Evolutionary conservation across 257 asterid genomes (phyloP).

Genomic region (Solanum stenotomum): DNA sequence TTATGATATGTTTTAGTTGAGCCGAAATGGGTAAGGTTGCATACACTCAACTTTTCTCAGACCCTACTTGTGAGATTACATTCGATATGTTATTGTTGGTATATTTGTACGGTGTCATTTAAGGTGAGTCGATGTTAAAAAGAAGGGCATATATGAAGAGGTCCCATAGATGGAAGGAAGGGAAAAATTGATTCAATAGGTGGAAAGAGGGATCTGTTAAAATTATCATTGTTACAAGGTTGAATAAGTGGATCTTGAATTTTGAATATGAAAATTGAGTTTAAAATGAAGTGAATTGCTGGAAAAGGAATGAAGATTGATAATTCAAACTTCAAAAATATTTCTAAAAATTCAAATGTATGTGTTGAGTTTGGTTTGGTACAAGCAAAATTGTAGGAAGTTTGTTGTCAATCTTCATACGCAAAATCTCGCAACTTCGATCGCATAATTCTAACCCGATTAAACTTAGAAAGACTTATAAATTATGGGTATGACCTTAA

Average conservation of each 20-base stretch:
- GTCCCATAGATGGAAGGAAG: neutral
- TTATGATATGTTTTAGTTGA: neutral
- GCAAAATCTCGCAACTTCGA: neutral
- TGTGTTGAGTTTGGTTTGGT: neutral
- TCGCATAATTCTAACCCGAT: fast-evolving
- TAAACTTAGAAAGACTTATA: neutral
- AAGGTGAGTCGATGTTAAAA: neutral
- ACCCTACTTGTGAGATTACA: neutral
- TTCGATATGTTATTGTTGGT: neutral
- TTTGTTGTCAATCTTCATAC: neutral
- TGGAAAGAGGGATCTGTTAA: neutral
- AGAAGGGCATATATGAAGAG: neutral
- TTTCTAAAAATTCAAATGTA: too few species aligned
- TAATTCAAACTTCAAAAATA: neutral
- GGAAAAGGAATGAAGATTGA: neutral
- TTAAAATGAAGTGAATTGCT: too few species aligned
- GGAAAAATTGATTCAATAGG: neutral
- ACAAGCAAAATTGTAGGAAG: neutral
- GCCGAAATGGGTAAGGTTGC: neutral
- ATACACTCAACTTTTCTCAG: fast-evolving
- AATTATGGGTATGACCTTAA: neutral
- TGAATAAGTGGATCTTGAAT: neutral
- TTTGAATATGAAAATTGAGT: neutral
- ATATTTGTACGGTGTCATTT: neutral
- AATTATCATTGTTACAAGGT: neutral